Conservation (phyloP, 225 moss, liverwort and hornwort species). For the Sphagnum contortum region DNA sequence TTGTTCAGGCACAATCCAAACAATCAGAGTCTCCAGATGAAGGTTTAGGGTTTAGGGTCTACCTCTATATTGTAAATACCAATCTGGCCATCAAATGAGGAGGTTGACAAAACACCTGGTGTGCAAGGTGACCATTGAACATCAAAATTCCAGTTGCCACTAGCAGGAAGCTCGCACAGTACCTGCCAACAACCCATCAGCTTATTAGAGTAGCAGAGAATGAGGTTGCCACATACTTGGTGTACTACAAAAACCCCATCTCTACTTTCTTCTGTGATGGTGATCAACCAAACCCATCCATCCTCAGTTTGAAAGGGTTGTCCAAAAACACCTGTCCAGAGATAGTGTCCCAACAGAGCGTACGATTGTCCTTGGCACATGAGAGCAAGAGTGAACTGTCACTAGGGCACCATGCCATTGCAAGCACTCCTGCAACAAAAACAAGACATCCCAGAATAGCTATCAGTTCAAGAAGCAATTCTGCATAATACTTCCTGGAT, state of each 20-base stretch:
- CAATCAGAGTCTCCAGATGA: no score
- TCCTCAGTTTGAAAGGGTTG: no score
- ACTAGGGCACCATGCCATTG: constrained; percentile 98
- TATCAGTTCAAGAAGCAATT: no score
- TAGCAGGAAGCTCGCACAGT: constrained; percentile 80
- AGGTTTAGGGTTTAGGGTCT: not conserved
- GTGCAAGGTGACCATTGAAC: constrained; percentile 98
- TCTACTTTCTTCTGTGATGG: no score
- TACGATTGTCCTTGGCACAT: constrained; percentile 90
- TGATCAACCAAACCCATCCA: no score
- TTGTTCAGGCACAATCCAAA: no score
- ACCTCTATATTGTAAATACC: constrained; percentile 94
- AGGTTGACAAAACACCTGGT: constrained; percentile 96
- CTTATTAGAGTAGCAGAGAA: no score
- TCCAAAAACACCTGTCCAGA: constrained; percentile 66
- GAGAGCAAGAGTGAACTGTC: constrained; percentile 85
- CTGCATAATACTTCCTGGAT: no score
- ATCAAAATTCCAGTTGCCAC: constrained; percentile 97
- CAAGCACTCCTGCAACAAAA: constrained; percentile 66
- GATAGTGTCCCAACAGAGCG: constrained; percentile 91
- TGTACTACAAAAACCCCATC: no score
- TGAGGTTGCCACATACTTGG: no score
- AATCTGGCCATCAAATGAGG: constrained; percentile 92
- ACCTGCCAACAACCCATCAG: constrained; percentile 27
- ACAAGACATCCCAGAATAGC: no score